Evolutionary conservation across 495 filamentous ascomycete genomes (phyloP), one percentile per base, ranked within the genome.

Genomic region (Hypoxylon fragiforme): DNA sequence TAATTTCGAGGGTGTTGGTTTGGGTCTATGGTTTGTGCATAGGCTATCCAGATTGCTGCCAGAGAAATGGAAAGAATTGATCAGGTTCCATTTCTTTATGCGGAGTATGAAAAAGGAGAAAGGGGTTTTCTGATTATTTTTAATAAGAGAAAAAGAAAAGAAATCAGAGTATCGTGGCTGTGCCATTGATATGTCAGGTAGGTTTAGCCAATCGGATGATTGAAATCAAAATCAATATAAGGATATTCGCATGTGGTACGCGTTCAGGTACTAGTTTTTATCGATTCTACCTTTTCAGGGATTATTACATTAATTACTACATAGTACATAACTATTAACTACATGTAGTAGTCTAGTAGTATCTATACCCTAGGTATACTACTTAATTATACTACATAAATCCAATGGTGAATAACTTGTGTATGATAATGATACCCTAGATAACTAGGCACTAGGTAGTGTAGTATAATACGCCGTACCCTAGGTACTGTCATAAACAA

Each of bases 171-270:
- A 16, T 16, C 40, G 51, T 55, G 51, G 51, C 51, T 34, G 51
- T 55, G 51, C 51, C 24, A 9, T 9, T 28, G 24, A 4, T 4
- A 28, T 45, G 24, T 40, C 36, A 26, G 43, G 22, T 24, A 18
- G 24, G 24, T 5, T 36, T 28, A 22, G 30, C 53, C 31, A 56
- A 56, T 56, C 31, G 16, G 38, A 34, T n/a, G 6, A 22, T 30
- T 18, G 40, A 31, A 13, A 15, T 15, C 5, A n/a, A n/a, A 49
- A 14, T n/a, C 39, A 49, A 50, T 50, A 50, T 31, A 54, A 56
- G 53, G 53, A 32, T 56, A 38, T 18, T 50, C 32, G 53, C 39
- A 56, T 56, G 37, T 50, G 24, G 9, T 28, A 28, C 9, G 24
- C 24, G 9, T 28, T 28, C 24, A 28, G 24, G n/a, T n/a, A n/a